Base-by-base conservation (phyloP, 441 rosid species). In the Arabidopsis hybrid region DNA sequence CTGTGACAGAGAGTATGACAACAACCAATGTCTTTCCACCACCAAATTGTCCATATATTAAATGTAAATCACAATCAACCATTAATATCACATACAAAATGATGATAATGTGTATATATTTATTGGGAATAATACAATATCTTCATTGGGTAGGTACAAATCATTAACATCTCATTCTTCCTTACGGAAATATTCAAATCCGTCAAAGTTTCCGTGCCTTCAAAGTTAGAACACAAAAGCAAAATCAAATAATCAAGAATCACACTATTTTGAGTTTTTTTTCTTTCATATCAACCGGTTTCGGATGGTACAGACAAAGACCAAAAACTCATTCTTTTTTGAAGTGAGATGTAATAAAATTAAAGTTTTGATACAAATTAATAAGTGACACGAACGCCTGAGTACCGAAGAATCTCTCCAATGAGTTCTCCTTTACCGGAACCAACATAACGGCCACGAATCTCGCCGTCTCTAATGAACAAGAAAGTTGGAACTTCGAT, bases 371-470 rank as follows among this genome's bases (percentile, higher is more conserved):
- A 63, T 60, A 56, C 76, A 76, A 21, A 57, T 46, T 53, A 79
- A 5, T 91, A 93, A 29, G 98, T 91, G 2, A 93, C 96, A 52
- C 95, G 91, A 71, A 93, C 95, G 0, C 98, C 98, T 68, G 90
- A 92, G 83, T 93, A 93, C 79, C 95, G 86, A 26, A 93, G 89
- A 70, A 91, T 88, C 76, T 93, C 97, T 2, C 98, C 98, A 7
- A 90, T 89, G 51, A 93, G 95, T 81, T 93, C 98, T n/a, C 98
- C 98, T 80, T 86, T 93, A 9, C 98, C 96, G 1, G 98, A 91
- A 8, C 98, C 97, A 32, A 93, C 98, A 35, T 91, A 87, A 78
- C 97, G 85, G 18, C 98, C 97, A 59, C 83, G 5, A 39, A 91
- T 91, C 73, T 86, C 65, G 0, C 97, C 98, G 12, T 86, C 84